A percentile compares a stretch with the other conserved stretches of the same genome.
These are phyloP conservation scores for Trichosanthes truncata DNA, from an alignment of 306 rosid genomes.

Conservation along the genomic window DNA sequence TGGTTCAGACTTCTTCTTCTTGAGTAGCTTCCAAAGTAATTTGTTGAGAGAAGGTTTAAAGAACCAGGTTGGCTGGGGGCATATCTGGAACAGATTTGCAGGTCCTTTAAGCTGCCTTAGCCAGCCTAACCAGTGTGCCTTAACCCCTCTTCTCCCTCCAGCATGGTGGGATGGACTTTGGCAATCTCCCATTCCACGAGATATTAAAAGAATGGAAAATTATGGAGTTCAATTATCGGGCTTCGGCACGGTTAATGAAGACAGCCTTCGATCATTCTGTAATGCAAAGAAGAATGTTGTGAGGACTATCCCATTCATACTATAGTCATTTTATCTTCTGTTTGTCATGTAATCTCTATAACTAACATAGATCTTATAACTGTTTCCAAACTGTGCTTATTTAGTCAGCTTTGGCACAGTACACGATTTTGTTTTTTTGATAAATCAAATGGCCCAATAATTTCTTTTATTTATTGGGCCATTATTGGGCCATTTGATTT, in stretches of 20 bases:
- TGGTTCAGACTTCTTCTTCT: slow-evolving; percentile 47
- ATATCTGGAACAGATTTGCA: slow-evolving; percentile 89
- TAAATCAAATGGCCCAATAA: not conserved
- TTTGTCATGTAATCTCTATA: not conserved
- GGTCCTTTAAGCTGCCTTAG: slow-evolving; percentile 72
- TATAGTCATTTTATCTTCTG: slow-evolving; percentile 27
- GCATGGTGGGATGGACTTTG: slow-evolving; percentile 90
- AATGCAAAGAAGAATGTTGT: slow-evolving; percentile 42
- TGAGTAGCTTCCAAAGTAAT: slow-evolving; percentile 80
- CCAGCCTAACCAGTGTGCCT: slow-evolving; percentile 71
- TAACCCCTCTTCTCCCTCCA: slow-evolving; percentile 82
- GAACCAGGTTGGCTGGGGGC: slow-evolving; percentile 96
- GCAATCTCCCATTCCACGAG: slow-evolving; percentile 87
- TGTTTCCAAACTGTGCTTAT: not conserved
- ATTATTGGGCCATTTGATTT: not conserved
- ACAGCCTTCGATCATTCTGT: slow-evolving; percentile 52
- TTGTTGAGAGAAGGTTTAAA: slow-evolving; percentile 60
- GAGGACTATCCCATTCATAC: slow-evolving; percentile 43
- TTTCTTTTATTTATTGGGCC: not conserved
- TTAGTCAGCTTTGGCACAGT: not conserved
- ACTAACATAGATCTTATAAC: not conserved
- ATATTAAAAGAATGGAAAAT: slow-evolving; percentile 42
- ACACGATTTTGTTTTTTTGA: not conserved
- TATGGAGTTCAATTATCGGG: slow-evolving; percentile 54
- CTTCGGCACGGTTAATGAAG: slow-evolving; percentile 45